Conservation (phyloP, 257 asterid species). For the Haberlea rhodopensis region DNA sequence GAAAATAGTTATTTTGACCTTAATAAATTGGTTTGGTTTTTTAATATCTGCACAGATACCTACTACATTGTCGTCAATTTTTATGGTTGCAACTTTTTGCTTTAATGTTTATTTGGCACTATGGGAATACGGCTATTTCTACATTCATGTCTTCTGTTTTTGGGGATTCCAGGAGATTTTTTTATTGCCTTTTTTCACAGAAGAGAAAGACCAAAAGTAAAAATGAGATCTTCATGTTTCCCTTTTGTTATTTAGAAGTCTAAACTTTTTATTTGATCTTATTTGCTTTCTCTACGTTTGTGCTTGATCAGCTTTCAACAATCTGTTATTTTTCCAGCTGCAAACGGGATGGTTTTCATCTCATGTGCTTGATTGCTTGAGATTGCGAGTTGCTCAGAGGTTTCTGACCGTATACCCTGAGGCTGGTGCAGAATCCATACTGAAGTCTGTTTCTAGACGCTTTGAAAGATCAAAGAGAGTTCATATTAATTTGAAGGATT, state of each 20-base stretch:
- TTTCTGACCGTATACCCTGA: constrained; percentile 76
- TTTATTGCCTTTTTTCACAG: no score
- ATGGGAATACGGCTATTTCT: no score
- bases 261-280: no score
- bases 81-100: background rate
- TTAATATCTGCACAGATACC: background rate
- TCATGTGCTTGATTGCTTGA: constrained; percentile 51
- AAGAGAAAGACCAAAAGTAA: no score
- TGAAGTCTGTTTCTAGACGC: constrained; percentile 51
- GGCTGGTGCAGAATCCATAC: constrained; percentile 61
- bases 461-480: constrained; percentile 66
- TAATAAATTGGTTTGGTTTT: background rate
- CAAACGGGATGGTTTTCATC: constrained; percentile 85
- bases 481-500: constrained; percentile 37
- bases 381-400: constrained; percentile 73
- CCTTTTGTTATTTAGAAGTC: no score
- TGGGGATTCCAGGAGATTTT: no score
- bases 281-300: background rate
- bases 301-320: constrained; percentile 12
- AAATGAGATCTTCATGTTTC: background rate
- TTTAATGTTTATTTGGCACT: constrained; percentile 2
- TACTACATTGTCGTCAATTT: background rate
- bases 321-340: constrained; percentile 42
- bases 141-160: background rate
- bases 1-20: background rate